These are phyloP conservation scores for Termitomyces bulborhizus DNA, from an alignment of 768 basidiomycete species.

Conservation along the genomic window DNA sequence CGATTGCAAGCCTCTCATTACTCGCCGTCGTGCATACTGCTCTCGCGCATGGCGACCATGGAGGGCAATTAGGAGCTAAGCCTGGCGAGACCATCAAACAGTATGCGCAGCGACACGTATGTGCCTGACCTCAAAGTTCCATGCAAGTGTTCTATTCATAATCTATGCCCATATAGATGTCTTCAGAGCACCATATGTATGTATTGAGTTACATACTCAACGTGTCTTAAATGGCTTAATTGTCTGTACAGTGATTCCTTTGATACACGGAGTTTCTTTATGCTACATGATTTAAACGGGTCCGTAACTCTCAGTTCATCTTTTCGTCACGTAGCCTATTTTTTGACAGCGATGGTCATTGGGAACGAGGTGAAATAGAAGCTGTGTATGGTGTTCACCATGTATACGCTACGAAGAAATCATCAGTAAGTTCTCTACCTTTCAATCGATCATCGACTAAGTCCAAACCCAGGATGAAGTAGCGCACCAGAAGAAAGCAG, in stretches of 20 bases:
- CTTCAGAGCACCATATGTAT: constrained; percentile 83
- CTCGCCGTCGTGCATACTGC: constrained; percentile 25
- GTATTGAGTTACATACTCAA: constrained; percentile 27
- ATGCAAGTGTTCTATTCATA: constrained; percentile 10
- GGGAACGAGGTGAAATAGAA: constrained; percentile 86
- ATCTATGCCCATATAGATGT: constrained; percentile 53
- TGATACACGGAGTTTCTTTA: constrained; percentile 86
- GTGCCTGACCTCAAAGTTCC: constrained; percentile 25
- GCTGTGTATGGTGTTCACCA: constrained; percentile 97
- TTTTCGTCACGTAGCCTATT: neutral
- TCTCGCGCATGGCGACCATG: constrained; percentile 58
- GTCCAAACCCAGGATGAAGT: constrained; percentile 51
- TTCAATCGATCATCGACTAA: neutral
- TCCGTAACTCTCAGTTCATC: constrained; percentile 21
- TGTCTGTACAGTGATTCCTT: constrained; percentile 62
- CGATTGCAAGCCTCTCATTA: constrained; percentile 36
- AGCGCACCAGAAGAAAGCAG: constrained; percentile 78
- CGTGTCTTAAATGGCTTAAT: constrained; percentile 2
- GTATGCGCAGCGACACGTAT: constrained; percentile 89
- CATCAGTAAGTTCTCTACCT: constrained; percentile 39
- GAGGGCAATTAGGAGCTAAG: constrained; percentile 28
- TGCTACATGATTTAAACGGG: constrained; percentile 90
- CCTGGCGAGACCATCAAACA: constrained; percentile 63
- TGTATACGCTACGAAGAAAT: constrained; percentile 78
- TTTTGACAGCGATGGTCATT: constrained; percentile 61